A percentile compares a stretch with the other conserved stretches of the same genome.
phyloP scores from a whole-genome alignment of 2,329 filamentous ascomycete species.

The Aspergillus pseudoterreus region DNA sequence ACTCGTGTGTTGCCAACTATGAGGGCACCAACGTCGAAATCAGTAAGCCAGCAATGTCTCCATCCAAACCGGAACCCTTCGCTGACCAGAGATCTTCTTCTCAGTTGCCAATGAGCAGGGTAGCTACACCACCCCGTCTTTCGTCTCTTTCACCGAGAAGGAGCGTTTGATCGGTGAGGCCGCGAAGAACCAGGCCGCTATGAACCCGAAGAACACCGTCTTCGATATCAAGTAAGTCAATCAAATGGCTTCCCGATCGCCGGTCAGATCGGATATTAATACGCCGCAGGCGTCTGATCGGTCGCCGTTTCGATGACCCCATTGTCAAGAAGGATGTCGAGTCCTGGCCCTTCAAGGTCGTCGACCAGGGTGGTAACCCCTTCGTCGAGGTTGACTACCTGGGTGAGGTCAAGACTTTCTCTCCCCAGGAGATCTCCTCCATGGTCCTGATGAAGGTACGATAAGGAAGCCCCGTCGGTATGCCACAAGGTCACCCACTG shows the following conservation, averaged over 20 bases:
- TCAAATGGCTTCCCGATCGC: background rate
- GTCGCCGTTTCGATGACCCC: slow-evolving; percentile 89
- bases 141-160: slow-evolving; percentile 98
- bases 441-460: slow-evolving; percentile 96
- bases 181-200: slow-evolving; percentile 99
- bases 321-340: slow-evolving; percentile 98
- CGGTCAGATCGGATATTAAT: slow-evolving; percentile 5
- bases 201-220: slow-evolving; percentile 98
- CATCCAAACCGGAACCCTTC: slow-evolving; percentile 1
- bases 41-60: slow-evolving; percentile 55
- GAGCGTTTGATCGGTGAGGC: slow-evolving; percentile 99
- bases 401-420: slow-evolving; percentile 91
- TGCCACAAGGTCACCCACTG: background rate
- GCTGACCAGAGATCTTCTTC: background rate
- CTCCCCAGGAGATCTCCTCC: slow-evolving; percentile 96
- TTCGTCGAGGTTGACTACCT: slow-evolving; percentile 95
- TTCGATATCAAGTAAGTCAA: slow-evolving; percentile 92
- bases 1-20: slow-evolving; percentile 99
- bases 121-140: slow-evolving; percentile 97
- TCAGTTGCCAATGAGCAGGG: slow-evolving; percentile 97
- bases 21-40: slow-evolving; percentile 99
- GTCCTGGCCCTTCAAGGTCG: slow-evolving; percentile 98
- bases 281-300: slow-evolving; percentile 79
- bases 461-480: too few relatives aligned
- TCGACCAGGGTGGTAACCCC: slow-evolving; percentile 83